These are phyloP conservation scores for Lunasporangiospora selenospora DNA, from an alignment of 192 early-diverging fungal genomes.

Conservation along the genomic window DNA sequence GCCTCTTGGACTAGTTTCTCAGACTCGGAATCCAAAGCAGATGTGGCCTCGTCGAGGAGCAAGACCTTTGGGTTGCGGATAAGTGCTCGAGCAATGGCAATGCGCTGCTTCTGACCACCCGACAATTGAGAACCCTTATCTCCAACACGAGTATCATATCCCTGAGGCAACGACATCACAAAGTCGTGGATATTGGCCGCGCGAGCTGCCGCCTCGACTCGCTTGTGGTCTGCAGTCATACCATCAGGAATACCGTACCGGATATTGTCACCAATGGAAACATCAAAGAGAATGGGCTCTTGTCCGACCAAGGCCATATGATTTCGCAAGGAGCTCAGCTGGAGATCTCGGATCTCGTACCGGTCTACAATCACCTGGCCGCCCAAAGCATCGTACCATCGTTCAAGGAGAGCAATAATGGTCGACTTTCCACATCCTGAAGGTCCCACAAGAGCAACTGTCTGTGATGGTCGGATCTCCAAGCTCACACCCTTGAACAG, in stretches of 20 bases:
- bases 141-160: slow-evolving; percentile 66
- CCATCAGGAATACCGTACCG: slow-evolving; percentile 56
- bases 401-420: slow-evolving; percentile 64
- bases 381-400: slow-evolving; percentile 59
- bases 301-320: slow-evolving; percentile 60
- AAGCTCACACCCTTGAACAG: slow-evolving; percentile 65
- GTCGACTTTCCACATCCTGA: slow-evolving; percentile 77
- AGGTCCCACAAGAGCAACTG: slow-evolving; percentile 79
- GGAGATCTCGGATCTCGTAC: slow-evolving; percentile 52
- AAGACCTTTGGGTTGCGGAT: slow-evolving; percentile 68
- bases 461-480: slow-evolving; percentile 64
- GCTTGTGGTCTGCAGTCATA: slow-evolving; percentile 43
- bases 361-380: slow-evolving; percentile 54
- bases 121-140: slow-evolving; percentile 63
- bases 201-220: slow-evolving; percentile 52
- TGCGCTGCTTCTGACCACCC: slow-evolving; percentile 73
- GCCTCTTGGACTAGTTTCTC: slow-evolving; percentile 81
- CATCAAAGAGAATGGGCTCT: slow-evolving; percentile 43
- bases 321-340: slow-evolving; percentile 48
- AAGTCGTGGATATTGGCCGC: slow-evolving; percentile 63
- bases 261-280: slow-evolving; percentile 56
- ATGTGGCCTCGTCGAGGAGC: slow-evolving; percentile 82
- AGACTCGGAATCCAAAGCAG: slow-evolving; percentile 77
- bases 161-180: slow-evolving; percentile 53
- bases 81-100: slow-evolving; percentile 73